phyloP scores from a whole-genome alignment of 2,329 filamentous ascomycete genomes.

The Fusarium tupiense region DNA sequence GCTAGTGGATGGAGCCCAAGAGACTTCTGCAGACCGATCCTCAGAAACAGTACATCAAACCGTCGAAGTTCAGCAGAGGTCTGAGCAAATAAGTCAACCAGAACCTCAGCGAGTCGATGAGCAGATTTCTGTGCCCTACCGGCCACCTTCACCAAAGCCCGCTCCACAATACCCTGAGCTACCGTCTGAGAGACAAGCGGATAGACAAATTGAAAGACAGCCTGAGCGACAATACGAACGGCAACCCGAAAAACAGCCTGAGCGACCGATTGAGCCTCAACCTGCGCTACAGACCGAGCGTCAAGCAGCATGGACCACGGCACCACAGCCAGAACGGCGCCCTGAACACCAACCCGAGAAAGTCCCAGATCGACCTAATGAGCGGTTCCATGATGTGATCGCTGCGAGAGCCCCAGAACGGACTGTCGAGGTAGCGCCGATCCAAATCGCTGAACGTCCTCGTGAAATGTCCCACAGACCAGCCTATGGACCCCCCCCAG shows the following conservation, averaged over 20 bases:
- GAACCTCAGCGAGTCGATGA: not conserved
- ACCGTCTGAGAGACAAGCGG: not conserved
- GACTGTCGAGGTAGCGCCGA: slow-evolving; percentile 3
- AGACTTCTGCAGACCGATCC: not conserved
- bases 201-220: not conserved
- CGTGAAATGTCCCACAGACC: slow-evolving; percentile 3
- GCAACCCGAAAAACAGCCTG: not conserved
- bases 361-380: not conserved
- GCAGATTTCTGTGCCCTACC: slow-evolving; percentile 13
- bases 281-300: not conserved
- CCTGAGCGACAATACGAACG: not conserved
- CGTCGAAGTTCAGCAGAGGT: slow-evolving; percentile 15
- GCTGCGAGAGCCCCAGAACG: slow-evolving; percentile 5
- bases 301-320: not conserved
- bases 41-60: slow-evolving; percentile 13
- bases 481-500: not conserved
- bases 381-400: slow-evolving; percentile 8
- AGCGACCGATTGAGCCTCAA: not conserved
- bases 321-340: not conserved
- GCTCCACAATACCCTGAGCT: not conserved
- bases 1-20: not conserved
- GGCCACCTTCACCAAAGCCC: slow-evolving; percentile 11
- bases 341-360: slow-evolving; percentile 1
- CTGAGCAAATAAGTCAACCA: not conserved
- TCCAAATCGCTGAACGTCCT: slow-evolving; percentile 1